Evolutionary conservation across 2,329 filamentous ascomycete genomes (phyloP).

Genomic region (Fusarium agapanthi): DNA sequence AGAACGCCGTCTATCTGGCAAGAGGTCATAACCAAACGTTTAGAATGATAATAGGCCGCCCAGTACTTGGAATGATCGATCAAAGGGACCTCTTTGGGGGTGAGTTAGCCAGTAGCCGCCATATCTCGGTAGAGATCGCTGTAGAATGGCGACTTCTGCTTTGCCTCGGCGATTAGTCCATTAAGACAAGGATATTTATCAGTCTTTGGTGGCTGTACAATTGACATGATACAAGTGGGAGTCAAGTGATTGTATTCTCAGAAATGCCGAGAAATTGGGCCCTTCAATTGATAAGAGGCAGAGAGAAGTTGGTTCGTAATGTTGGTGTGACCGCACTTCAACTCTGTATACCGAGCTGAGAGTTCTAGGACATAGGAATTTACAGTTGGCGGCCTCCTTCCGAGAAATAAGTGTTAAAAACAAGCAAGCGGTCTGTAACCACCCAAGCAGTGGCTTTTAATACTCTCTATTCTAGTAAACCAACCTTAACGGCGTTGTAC

Average conservation of each 20-base stretch:
- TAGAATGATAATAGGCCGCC: background rate
- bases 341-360: background rate
- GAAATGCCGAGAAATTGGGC: background rate
- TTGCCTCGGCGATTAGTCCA: background rate
- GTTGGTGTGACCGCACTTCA: background rate
- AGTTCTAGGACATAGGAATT: background rate
- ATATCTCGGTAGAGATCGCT: background rate
- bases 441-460: background rate
- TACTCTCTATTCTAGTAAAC: background rate
- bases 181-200: background rate
- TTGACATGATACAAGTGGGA: background rate
- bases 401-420: too few relatives aligned
- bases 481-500: background rate
- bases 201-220: background rate
- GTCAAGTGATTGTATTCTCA: accelerated
- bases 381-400: background rate
- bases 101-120: background rate
- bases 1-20: background rate
- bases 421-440: background rate
- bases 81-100: background rate
- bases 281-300: accelerated
- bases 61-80: background rate
- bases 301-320: background rate
- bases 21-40: background rate
- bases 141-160: background rate